Conservation (phyloP, 2,329 filamentous ascomycete genomes). For the Trichoderma koningii region DNA sequence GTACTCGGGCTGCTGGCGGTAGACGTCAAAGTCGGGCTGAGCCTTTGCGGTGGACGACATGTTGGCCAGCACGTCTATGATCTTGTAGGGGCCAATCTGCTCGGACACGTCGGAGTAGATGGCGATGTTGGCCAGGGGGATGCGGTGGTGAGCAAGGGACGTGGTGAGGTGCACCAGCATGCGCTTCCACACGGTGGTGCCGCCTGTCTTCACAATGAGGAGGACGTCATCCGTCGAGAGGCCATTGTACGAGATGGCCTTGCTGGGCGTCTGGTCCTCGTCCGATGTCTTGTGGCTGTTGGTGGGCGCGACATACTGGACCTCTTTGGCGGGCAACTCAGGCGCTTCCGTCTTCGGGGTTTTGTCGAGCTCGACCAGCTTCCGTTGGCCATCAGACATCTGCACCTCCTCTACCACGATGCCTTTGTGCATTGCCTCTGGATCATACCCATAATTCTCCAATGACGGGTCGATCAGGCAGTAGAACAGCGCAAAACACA, state of each 20-base stretch:
- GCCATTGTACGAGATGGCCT: slow-evolving; percentile 22
- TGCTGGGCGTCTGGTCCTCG: slow-evolving; percentile 1
- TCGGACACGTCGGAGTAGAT: slow-evolving; percentile 34
- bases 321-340: not conserved
- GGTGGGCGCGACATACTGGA: slow-evolving; percentile 13
- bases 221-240: slow-evolving; percentile 32
- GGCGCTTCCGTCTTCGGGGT: not conserved
- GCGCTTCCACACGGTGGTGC: slow-evolving; percentile 34
- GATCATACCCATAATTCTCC: slow-evolving; percentile 26
- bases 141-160: slow-evolving; percentile 26
- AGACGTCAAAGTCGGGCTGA: slow-evolving; percentile 33
- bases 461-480: slow-evolving; percentile 31
- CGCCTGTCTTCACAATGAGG: slow-evolving; percentile 35
- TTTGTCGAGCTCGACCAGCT: not conserved
- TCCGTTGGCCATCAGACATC: not conserved
- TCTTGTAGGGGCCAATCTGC: slow-evolving; percentile 30
- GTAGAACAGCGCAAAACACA: slow-evolving; percentile 30
- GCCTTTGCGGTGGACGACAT: slow-evolving; percentile 29
- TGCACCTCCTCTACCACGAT: slow-evolving; percentile 12
- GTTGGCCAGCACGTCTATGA: slow-evolving; percentile 34
- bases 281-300: slow-evolving; percentile 7
- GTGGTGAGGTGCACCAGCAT: slow-evolving; percentile 34
- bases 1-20: slow-evolving; percentile 34
- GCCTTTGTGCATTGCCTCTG: slow-evolving; percentile 6
- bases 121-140: slow-evolving; percentile 29